Base-by-base conservation (phyloP, 805 yeast genomes). In the Candida ulmi region DNA sequence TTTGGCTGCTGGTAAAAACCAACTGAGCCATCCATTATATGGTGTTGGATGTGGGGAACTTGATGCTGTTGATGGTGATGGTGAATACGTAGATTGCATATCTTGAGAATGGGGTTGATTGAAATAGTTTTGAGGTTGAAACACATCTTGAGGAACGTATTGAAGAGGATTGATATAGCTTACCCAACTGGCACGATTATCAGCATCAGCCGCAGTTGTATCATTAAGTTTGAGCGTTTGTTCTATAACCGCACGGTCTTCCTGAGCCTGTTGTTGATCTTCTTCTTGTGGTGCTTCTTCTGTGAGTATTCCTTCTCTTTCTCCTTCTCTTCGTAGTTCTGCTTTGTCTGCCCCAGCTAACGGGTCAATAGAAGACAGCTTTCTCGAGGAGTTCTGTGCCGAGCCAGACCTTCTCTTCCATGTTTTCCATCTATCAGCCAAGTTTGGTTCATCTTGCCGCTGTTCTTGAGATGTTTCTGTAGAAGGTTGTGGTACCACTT, bases 391-490 rank as follows among this genome's bases (percentile, higher is more conserved):
- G 16, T 41, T 37, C 29, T 48, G 50, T 8, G 52, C 52, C 1
- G 55, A 50, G 17, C 54, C 55, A 35, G 49, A 51, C 15, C 42
- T 37, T 33, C 39, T 42, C 42, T 52, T 52, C 57, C 57, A 52
- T 28, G 42, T 43, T 9, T 39, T 30, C 57, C 57, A 52, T 37
- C 51, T 38, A 17, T 44, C 31, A 13, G 40, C 50, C 17, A 48
- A 26, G 35, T 39, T 13, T 11, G 35, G 4, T 5, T 33, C 36
- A 4, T 33, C 36, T 7, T 30, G 24, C 9, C 17, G 15, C 12
- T 26, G 12, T 26, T 26, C n/a, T 5, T 26, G n/a, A 26, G n/a
- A 13, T 26, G 11, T 26, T 21, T 6, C 24, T 21, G n/a, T n/a
- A n/a, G n/a, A n/a, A n/a, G n/a, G n/a, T n/a, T n/a, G n/a, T n/a